phyloP scores from a whole-genome alignment of 2,329 filamentous ascomycete genomes.

The Helotiales sp. region DNA sequence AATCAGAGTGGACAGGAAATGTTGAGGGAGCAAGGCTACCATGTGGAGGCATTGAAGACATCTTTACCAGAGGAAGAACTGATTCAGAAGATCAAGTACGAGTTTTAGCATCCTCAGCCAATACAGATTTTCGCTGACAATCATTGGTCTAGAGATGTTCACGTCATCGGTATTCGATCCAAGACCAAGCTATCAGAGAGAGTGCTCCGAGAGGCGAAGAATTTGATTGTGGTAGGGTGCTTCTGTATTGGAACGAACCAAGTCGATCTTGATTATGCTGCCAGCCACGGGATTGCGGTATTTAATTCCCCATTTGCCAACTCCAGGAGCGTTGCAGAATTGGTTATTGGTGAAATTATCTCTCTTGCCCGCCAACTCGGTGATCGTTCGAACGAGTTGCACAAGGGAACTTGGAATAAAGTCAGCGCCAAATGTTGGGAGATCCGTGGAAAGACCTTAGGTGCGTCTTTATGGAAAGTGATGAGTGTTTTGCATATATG shows the following conservation, averaged over 20 bases:
- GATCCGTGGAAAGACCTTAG: slow-evolving; percentile 94
- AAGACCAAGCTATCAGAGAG: slow-evolving; percentile 92
- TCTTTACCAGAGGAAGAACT: slow-evolving; percentile 90
- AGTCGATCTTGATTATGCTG: slow-evolving; percentile 82
- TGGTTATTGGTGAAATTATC: slow-evolving; percentile 95
- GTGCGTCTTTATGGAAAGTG: slow-evolving; percentile 42
- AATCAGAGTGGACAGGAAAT: slow-evolving; percentile 88
- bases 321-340: slow-evolving; percentile 92
- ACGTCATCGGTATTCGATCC: slow-evolving; percentile 96
- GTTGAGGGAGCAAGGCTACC: slow-evolving; percentile 83
- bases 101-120: slow-evolving; percentile 11
- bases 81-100: slow-evolving; percentile 92
- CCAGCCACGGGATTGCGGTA: slow-evolving; percentile 84
- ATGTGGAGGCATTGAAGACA: slow-evolving; percentile 88
- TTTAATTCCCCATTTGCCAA: slow-evolving; percentile 99
- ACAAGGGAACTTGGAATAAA: slow-evolving; percentile 96
- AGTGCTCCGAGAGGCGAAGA: slow-evolving; percentile 86
- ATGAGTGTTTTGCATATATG: neutral
- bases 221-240: slow-evolving; percentile 92
- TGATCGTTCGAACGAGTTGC: slow-evolving; percentile 92
- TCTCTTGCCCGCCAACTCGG: slow-evolving; percentile 85
- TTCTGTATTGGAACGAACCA: slow-evolving; percentile 99
- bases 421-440: slow-evolving; percentile 97
- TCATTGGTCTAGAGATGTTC: slow-evolving; percentile 70
- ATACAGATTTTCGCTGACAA: neutral